Evolutionary conservation across 768 basidiomycete genomes (phyloP).

Genomic region (Lactarius quietus): DNA sequence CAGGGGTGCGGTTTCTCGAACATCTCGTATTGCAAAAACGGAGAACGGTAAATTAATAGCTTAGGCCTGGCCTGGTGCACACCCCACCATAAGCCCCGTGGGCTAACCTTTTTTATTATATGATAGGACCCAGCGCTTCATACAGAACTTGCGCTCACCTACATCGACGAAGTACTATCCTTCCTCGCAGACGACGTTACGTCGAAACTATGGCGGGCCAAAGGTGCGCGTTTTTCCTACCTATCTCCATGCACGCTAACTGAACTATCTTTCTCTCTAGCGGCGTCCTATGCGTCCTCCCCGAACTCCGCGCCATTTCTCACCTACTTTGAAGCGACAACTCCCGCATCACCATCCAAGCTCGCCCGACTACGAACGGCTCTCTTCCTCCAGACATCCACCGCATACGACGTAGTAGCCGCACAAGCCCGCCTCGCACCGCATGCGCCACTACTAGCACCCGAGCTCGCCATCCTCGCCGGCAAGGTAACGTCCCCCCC

Average conservation of each 20-base stretch:
- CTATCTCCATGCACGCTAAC: background rate
- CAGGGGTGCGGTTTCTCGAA: slow-evolving; percentile 73
- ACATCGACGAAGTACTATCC: slow-evolving; percentile 14
- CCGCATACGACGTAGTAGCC: slow-evolving; percentile 54
- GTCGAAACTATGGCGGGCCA: slow-evolving; percentile 25
- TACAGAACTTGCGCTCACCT: slow-evolving; percentile 42
- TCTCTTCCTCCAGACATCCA: slow-evolving; percentile 76
- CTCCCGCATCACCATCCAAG: slow-evolving; percentile 75
- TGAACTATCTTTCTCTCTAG: slow-evolving; percentile 17
- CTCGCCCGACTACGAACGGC: slow-evolving; percentile 66
- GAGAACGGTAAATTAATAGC: slow-evolving; percentile 54
- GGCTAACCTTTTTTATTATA: background rate
- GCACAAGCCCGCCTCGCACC: slow-evolving; percentile 46
- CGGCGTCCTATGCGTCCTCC: slow-evolving; percentile 31
- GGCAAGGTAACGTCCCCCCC: slow-evolving; percentile 55
- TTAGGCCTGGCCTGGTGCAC: slow-evolving; percentile 12
- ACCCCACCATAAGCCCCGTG: background rate
- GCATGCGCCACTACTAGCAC: slow-evolving; percentile 50
- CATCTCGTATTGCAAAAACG: slow-evolving; percentile 71
- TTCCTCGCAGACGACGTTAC: slow-evolving; percentile 29
- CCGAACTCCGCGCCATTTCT: slow-evolving; percentile 46
- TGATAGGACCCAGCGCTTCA: slow-evolving; percentile 69
- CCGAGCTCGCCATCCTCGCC: slow-evolving; percentile 76
- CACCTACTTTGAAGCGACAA: slow-evolving; percentile 77
- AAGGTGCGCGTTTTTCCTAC: slow-evolving; percentile 11